These are phyloP conservation scores for Colletotrichum sp. DNA, from an alignment of 2,329 filamentous ascomycete species.

Conservation along the genomic window DNA sequence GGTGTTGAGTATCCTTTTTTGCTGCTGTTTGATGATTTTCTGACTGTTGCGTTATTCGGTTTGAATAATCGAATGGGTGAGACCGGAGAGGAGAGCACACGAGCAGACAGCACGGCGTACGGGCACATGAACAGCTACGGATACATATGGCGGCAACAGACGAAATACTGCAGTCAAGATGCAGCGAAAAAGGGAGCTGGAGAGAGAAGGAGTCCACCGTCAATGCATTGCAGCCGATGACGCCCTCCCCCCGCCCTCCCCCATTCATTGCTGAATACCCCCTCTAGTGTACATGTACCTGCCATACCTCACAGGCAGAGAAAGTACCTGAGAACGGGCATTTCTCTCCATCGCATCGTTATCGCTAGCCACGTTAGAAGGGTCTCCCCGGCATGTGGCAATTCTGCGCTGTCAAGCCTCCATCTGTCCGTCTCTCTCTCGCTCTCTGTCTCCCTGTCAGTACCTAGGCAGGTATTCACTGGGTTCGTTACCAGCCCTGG, in stretches of 20 bases:
- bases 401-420: slow-evolving; percentile 9
- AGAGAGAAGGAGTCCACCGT: not conserved
- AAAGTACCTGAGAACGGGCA: not conserved
- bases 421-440: not conserved
- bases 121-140: not conserved
- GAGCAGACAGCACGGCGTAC: not conserved
- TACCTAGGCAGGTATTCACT: not conserved
- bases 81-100: not conserved
- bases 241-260: not conserved
- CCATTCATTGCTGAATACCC: not conserved
- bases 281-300: not conserved
- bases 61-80: not conserved
- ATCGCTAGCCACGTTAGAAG: slow-evolving; percentile 14
- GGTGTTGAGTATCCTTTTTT: not conserved
- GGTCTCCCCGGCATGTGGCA: slow-evolving; percentile 5
- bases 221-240: slow-evolving; percentile 16
- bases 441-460: not conserved
- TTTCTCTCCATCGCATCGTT: not conserved
- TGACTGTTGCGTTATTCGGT: not conserved
- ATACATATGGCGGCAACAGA: not conserved
- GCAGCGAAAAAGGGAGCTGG: not conserved
- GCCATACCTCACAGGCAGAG: not conserved
- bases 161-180: not conserved
- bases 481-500: not conserved
- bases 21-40: not conserved